phyloP scores from a whole-genome alignment of 148 eudicot genomes.

The Limonium bicolor region DNA sequence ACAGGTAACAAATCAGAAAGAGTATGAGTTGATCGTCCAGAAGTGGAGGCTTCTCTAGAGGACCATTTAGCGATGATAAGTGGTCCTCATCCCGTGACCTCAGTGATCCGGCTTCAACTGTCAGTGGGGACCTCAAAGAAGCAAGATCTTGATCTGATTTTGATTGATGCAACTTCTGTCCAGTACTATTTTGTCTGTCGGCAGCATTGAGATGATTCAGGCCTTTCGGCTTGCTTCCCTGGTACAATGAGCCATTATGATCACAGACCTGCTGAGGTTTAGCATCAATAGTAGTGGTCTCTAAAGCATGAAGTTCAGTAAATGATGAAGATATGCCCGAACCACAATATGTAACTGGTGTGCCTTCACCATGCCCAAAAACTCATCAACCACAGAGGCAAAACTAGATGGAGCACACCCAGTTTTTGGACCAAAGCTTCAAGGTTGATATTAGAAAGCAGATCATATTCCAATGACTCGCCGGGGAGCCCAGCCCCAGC shows the following conservation, averaged over 20 bases:
- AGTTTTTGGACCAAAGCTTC: constrained; percentile 31
- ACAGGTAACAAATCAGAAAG: constrained; percentile 23
- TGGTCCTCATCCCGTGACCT: constrained; percentile 53
- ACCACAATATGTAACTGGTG: constrained; percentile 22
- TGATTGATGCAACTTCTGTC: constrained; percentile 52
- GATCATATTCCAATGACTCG: constrained; percentile 30
- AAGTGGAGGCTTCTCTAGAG: constrained; percentile 17
- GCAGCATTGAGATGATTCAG: constrained; percentile 36
- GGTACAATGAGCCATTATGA: constrained; percentile 29
- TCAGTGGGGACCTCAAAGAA: constrained; percentile 56
- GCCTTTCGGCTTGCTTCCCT: constrained; percentile 35
- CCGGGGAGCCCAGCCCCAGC: constrained; percentile 17
- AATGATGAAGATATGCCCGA: constrained; percentile 24
- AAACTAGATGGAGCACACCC: constrained; percentile 43
- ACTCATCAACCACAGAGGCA: constrained; percentile 78
- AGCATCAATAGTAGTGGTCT: no score
- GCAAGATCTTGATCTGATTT: constrained; percentile 85
- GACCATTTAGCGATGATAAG: constrained; percentile 18
- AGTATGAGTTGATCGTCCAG: constrained; percentile 25
- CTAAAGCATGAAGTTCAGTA: constrained; percentile 16
- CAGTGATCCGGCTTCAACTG: constrained; percentile 40
- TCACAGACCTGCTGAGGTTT: no score
- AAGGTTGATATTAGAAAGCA: constrained; percentile 27
- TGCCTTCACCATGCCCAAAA: constrained; percentile 71
- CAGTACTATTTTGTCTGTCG: constrained; percentile 27